A percentile compares a stretch with the other conserved stretches of the same genome.
These are phyloP conservation scores for Xylaria sp. DNA, from an alignment of 2,329 filamentous ascomycete species.

Conservation along the genomic window DNA sequence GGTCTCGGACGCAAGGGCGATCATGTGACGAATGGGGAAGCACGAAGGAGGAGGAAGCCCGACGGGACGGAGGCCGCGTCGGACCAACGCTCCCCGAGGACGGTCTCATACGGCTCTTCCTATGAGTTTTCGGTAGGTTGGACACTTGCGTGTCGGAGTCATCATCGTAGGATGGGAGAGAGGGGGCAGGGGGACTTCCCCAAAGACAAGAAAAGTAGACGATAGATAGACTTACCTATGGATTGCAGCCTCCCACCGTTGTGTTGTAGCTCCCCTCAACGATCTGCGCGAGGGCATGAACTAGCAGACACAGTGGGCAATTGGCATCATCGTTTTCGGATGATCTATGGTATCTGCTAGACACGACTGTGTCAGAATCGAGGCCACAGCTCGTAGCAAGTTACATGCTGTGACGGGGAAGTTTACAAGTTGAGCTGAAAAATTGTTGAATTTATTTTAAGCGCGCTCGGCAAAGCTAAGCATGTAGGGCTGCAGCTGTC, in stretches of 20 bases:
- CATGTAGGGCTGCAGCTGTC: slow-evolving; percentile 16
- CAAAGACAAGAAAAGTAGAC: background rate
- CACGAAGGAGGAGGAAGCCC: slow-evolving; percentile 28
- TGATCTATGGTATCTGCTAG: background rate
- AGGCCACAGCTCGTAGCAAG: background rate
- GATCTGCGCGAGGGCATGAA: background rate
- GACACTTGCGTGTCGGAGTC: slow-evolving; percentile 51
- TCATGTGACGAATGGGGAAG: slow-evolving; percentile 39
- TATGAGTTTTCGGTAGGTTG: slow-evolving; percentile 48
- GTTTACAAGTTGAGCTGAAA: slow-evolving; percentile 14
- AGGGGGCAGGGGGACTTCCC: background rate
- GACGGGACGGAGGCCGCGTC: background rate
- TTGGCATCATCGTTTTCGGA: background rate
- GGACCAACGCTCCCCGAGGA: slow-evolving; percentile 37
- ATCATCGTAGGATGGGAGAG: slow-evolving; percentile 44
- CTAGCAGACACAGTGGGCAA: background rate
- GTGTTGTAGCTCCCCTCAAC: background rate
- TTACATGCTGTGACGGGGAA: background rate
- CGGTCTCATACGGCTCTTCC: slow-evolving; percentile 53
- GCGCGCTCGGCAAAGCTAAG: background rate
- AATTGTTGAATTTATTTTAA: slow-evolving; percentile 25
- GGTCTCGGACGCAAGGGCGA: slow-evolving; percentile 31
- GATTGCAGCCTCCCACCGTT: background rate
- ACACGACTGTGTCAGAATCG: background rate
- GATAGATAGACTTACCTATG: slow-evolving; percentile 11